These are phyloP conservation scores for Sporisorium graminicola DNA, from an alignment of 1,284 basidiomycete genomes.

Conservation along the genomic window DNA sequence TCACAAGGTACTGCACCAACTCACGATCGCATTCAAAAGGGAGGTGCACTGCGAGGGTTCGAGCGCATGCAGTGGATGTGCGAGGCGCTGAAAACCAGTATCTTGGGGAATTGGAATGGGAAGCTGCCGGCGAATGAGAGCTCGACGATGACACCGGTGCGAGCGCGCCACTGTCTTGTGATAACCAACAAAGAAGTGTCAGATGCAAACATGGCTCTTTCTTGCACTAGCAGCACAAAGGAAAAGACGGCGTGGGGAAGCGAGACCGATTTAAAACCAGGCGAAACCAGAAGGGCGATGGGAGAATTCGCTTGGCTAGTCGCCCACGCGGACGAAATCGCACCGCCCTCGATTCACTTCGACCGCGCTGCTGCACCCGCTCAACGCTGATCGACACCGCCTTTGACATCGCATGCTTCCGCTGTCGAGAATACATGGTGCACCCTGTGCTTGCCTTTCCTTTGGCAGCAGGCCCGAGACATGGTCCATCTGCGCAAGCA, in stretches of 20 bases:
- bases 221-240: no score
- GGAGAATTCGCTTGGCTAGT: constrained; percentile 5
- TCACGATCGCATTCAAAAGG: background rate
- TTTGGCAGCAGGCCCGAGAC: no score
- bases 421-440: background rate
- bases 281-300: constrained; percentile 16
- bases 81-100: constrained; percentile 7
- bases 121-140: background rate
- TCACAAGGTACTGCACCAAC: background rate
- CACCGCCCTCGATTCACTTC: no score
- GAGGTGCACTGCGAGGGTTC: background rate
- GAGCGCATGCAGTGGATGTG: background rate
- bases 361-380: no score
- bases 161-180: background rate
- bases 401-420: background rate
- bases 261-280: constrained; percentile 24
- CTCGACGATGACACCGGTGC: background rate
- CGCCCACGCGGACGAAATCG: background rate
- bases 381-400: constrained; percentile 3
- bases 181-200: background rate
- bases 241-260: constrained; percentile 22
- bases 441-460: background rate
- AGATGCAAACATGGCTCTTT: background rate
- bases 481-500: no score
- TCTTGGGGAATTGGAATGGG: background rate